Evolutionary conservation across 2,329 filamentous ascomycete species (phyloP), one percentile per base, ranked within the genome.

Genomic region (Sphaerulina vaccinii): DNA sequence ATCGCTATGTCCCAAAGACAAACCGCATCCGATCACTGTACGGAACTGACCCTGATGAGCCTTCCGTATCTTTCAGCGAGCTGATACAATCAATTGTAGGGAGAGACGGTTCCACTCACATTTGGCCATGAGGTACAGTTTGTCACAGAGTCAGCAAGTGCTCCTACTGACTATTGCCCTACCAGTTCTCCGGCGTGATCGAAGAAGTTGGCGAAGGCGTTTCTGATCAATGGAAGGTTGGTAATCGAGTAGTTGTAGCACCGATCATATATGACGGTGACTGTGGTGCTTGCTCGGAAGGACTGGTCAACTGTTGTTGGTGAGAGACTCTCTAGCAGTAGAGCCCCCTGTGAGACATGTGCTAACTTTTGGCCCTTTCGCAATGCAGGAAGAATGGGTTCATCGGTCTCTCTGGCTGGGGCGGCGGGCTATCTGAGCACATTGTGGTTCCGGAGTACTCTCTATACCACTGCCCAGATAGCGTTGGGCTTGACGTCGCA

Each of bases 81-180:
- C n/a, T n/a, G n/a, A n/a, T n/a, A n/a, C n/a, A n/a, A n/a, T n/a
- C n/a, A n/a, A n/a, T n/a, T n/a, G n/a, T n/a, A n/a, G n/a, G 71
- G 72, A 40, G 79, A 79, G 63, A 74, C 68, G 4, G 69, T 76
- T 2, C 78, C 75, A n/a, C 54, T 80, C 49, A 79, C 76, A 2
- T 73, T 80, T 48, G 78, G 78, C 11, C 77, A 80, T 59, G 78
- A n/a, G n/a, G n/a, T n/a, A n/a, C n/a, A n/a, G n/a, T n/a, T n/a
- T n/a, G n/a, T n/a, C n/a, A n/a, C n/a, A n/a, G n/a, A n/a, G n/a
- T n/a, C n/a, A n/a, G n/a, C n/a, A n/a, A n/a, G n/a, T n/a, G n/a
- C n/a, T n/a, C n/a, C n/a, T n/a, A n/a, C n/a, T n/a, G n/a, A n/a
- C n/a, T n/a, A n/a, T n/a, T n/a, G n/a, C n/a, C n/a, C n/a, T n/a